phyloP scores from a whole-genome alignment of 306 rosid genomes.

The Corylus avellana region DNA sequence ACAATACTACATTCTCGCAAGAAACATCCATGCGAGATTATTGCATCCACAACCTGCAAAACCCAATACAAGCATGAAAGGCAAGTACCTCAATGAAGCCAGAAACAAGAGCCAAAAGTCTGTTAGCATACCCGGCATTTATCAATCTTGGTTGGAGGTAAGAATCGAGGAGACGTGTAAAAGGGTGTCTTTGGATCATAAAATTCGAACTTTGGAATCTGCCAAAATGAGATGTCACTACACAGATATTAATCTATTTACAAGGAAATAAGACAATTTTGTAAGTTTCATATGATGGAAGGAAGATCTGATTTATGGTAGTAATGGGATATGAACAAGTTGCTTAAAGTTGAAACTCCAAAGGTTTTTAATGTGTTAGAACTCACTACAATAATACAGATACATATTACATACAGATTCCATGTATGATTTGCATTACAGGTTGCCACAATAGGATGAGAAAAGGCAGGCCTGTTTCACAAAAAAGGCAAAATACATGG shows the following conservation, averaged over 20 bases:
- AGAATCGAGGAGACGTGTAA: conserved; percentile 86
- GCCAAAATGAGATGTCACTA: conserved; percentile 28
- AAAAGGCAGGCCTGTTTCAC: neutral
- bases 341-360: neutral
- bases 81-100: conserved; percentile 11
- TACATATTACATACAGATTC: neutral
- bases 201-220: conserved; percentile 73
- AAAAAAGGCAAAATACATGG: neutral
- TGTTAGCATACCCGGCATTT: conserved; percentile 60
- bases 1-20: conserved; percentile 62
- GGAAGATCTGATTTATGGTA: neutral
- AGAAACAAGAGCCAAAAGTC: neutral
- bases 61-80: conserved; percentile 34
- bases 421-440: neutral
- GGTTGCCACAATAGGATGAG: neutral
- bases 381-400: neutral
- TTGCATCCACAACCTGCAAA: conserved; percentile 75
- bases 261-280: conserved; percentile 10
- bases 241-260: conserved; percentile 24
- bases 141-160: conserved; percentile 96
- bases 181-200: conserved; percentile 88
- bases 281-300: neutral
- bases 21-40: conserved; percentile 95
- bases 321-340: neutral
- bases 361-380: neutral